Base-by-base conservation (phyloP, 768 basidiomycete genomes). In the Kwoniella botswanensis region DNA sequence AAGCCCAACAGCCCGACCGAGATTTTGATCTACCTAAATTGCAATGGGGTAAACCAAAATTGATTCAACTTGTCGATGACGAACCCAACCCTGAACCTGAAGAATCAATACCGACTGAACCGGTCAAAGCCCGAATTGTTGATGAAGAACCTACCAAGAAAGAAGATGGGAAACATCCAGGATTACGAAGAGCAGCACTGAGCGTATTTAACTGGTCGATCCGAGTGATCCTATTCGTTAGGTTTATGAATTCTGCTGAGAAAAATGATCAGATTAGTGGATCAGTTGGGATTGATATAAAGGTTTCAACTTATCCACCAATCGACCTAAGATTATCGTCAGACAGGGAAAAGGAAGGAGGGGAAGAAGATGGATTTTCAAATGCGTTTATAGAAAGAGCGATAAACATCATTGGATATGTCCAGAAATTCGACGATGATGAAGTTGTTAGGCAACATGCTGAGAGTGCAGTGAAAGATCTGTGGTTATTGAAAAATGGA, bases 121-220 rank as follows among this genome's bases (percentile, higher is more conserved):
- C 35, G 12, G 44, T 18, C 1, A 67, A 57, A 24, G 71, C 71
- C 3, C 22, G 71, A 29, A 72, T 71, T 1, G 57, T 75, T 24
- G 74, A 75, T 65, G 41, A 35, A 0, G 74, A 77, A 21, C 79
- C 79, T 4, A 69, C 63, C 18, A 44, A 57, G 22, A 55, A 9
- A 9, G 54, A 66, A 21, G 73, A 79, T 74, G 72, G 91, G 0
- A 92, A 90, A 79, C 86, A 92, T 59, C 92, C 95, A 0, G 87
- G 92, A 0, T 85, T 98, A 3, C 88, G 95, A 42, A 90, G 96
- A 53, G 90, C 93, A 1, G 93, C 92, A 0, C 79, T 97, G n/a
- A 90, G 94, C 75, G 91, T 97, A 80, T 86, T 96, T 54, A 86
- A 89, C 0, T 78, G 90, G 10, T 85, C 94, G 42, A 82, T 93